phyloP scores from a whole-genome alignment of 164 flowering plant genomes.

The Nymphaea thermarum region DNA sequence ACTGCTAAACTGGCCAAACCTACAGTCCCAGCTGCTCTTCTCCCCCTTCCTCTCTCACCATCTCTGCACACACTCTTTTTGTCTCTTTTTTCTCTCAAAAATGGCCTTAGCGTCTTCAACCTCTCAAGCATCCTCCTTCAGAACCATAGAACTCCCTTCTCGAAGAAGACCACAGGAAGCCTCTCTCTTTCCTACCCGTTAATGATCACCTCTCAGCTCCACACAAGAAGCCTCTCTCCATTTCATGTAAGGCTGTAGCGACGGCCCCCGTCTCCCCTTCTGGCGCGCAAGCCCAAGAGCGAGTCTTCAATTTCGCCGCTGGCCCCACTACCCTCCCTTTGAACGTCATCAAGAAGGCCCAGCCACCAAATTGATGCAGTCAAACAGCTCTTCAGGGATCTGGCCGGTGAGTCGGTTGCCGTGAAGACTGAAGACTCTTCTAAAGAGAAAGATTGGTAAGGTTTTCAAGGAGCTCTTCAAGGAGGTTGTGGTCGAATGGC shows the following conservation, averaged over 20 bases:
- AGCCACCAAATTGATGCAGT: no score
- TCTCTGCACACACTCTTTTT: no score
- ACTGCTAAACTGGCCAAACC: no score
- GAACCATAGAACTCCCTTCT: not conserved
- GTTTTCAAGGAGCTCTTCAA: no score
- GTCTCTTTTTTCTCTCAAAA: not conserved
- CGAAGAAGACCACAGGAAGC: not conserved
- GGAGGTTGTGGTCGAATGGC: no score
- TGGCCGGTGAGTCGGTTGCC: no score
- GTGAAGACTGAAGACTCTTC: no score
- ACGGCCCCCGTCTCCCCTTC: not conserved
- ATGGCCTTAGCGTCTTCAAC: not conserved
- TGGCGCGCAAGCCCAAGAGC: slow-evolving; percentile 12
- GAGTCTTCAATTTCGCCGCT: slow-evolving; percentile 90
- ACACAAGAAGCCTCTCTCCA: not conserved
- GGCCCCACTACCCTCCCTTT: slow-evolving; percentile 83
- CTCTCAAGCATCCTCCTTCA: slow-evolving; percentile 1
- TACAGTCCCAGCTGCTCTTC: no score
- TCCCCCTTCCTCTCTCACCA: not conserved
- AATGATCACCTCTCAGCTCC: not conserved
- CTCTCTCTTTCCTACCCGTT: not conserved
- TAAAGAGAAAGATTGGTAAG: no score
- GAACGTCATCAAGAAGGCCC: slow-evolving; percentile 54
- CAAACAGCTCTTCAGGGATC: no score
- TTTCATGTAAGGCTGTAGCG: not conserved